These are phyloP conservation scores for Cordyceps militaris DNA, from an alignment of 2,329 filamentous ascomycete genomes.

Conservation along the genomic window DNA sequence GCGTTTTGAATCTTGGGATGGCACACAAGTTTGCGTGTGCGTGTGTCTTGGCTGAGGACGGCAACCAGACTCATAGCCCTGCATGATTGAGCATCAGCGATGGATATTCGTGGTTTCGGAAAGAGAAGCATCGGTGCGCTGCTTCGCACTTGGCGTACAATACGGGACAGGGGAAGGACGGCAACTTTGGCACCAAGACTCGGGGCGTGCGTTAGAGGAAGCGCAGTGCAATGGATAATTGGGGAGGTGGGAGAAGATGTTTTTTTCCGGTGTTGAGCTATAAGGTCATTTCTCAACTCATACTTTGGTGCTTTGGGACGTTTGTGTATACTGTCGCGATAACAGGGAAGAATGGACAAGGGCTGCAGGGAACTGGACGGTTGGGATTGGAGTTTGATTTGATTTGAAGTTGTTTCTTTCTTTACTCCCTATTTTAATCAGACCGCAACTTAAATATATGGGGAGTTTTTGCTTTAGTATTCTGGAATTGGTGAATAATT, in stretches of 20 bases:
- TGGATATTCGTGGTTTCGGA: constrained; percentile 2
- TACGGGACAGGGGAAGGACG: background rate
- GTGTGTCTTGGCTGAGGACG: background rate
- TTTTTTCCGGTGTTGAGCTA: background rate
- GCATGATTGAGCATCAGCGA: constrained; percentile 5
- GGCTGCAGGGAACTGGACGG: background rate
- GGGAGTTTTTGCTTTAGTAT: constrained; percentile 9
- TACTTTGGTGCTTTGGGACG: background rate
- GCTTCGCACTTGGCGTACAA: background rate
- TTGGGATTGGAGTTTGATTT: constrained; percentile 7
- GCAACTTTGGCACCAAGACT: background rate
- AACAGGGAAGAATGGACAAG: background rate
- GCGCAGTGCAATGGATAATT: background rate
- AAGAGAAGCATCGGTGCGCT: background rate
- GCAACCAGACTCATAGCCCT: constrained; percentile 7
- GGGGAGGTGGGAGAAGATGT: background rate
- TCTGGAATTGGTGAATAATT: background rate
- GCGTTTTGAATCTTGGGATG: constrained; percentile 5
- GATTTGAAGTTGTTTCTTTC: background rate
- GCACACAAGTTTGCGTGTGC: constrained; percentile 2
- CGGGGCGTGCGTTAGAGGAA: background rate
- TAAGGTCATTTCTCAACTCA: constrained; percentile 5
- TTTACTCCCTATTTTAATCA: constrained; percentile 3
- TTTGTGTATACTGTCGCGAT: background rate
- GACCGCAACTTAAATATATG: constrained; percentile 5